Evolutionary conservation across 2,329 filamentous ascomycete genomes (phyloP), one percentile per base, ranked within the genome.

Genomic region (Westerdykella aurantiaca): DNA sequence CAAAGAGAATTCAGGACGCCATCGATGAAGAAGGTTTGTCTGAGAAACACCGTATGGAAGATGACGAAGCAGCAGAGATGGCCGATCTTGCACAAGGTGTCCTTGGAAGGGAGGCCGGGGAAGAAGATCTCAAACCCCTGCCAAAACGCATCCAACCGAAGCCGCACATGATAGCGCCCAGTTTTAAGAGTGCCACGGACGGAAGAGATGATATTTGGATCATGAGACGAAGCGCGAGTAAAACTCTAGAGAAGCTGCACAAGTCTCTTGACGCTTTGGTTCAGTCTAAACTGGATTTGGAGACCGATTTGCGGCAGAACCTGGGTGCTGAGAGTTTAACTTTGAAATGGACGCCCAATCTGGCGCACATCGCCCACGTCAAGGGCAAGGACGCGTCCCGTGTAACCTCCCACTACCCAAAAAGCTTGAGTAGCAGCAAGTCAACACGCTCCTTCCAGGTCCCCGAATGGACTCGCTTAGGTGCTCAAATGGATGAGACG

Each of bases 1-100:
- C 90, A 2, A 69, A 73, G 17, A 78, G 77, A 17, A 95, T 98
- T 46, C 71, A 78, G 39, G 73, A 78, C 2, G 83, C 91, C 4
- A 95, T 98, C 45, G 93, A 98, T 57, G 93, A 97, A 68, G 90
- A 96, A 50, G 88, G 89, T 0, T 72, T 97, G n/a, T 75, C 82
- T 13, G 81, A 87, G 52, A 83, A 87, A 56, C 90, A 96, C 56
- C 79, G 84, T 31, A 76, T 84, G 1, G 82, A 93, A 53, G 83
- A 91, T 48, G 81, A 78, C 41, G 81, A 87, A 50, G 81, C 82
- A 0, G 80, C 76, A 16, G 79, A 84, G 47, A 81, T 93, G 56
- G 79, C 86, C 18, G 79, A 80, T 1, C 72, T 95, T 38, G 88
- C 88, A 5, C 80, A 89, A 60, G 78, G 85, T 44, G 78, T 91